Evolutionary conservation across 192 early-diverging fungal genomes (phyloP), one percentile per base, ranked within the genome.

Genomic region (Mortierella claussenii): DNA sequence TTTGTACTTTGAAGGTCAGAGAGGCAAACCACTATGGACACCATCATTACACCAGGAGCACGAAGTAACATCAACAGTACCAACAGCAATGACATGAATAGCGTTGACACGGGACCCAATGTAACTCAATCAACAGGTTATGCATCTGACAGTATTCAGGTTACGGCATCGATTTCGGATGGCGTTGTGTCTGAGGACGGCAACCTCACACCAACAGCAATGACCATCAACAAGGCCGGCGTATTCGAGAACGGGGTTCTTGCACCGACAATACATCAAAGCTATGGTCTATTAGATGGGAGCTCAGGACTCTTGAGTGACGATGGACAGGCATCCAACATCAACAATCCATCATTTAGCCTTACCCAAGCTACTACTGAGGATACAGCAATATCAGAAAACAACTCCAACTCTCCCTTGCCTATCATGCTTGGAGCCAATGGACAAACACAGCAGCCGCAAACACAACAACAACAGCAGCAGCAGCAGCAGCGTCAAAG

Each of bases 401-500:
- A 49, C 60, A 17, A 63, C 53, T 27, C 57, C 69, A 9, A 9
- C 28, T 18, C 56, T 53, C 6, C 45, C 69, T 10, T 60, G 44
- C 21, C 13, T 53, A 21, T 15, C 27, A 21, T 24, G 36, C 1
- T 11, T 15, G 9, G 33, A 30, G 13, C 30, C n/a, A n/a, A n/a
- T n/a, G n/a, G 50, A 24, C 46, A 46, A 21, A 23, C 20, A 44
- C 53, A 51, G 23, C 48, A 42, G 13, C 11, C 3, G 40, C 45
- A 58, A 43, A 53, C 49, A 28, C 64, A 56, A 21, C 64, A 66
- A 20, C 59, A 49, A 33, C 43, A 44, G 13, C 70, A 58, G 26
- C 61, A 74, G 7, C 70, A 75, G 30, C 51, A 56, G 18, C 57
- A 67, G 11, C 53, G 57, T 4, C 73, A 66, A 30, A 66, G 73